A percentile compares a stretch with the other conserved stretches of the same genome.
Evolutionary conservation across 768 basidiomycete species (phyloP).

Genomic region (Grammothele lineata): DNA sequence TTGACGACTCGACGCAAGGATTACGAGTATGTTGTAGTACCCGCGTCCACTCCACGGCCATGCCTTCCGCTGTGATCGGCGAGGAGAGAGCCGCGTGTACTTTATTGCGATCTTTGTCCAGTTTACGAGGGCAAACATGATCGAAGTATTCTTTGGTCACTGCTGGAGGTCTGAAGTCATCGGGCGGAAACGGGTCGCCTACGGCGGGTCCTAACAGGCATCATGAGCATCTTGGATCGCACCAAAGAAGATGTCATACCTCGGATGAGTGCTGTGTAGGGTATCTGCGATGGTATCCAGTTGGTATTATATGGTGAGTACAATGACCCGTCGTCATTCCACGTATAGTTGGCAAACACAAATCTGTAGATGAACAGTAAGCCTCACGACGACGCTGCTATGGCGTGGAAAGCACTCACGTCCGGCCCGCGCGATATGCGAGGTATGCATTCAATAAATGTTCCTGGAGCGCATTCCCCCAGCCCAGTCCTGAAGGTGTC

Average conservation of each 20-base stretch:
- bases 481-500: conserved; percentile 7
- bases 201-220: conserved; percentile 4
- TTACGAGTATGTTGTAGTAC: background rate
- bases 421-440: background rate
- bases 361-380: background rate
- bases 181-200: conserved; percentile 4
- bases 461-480: conserved; percentile 10
- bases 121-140: conserved; percentile 2
- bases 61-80: background rate
- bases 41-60: conserved; percentile 3
- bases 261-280: conserved; percentile 4
- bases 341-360: conserved; percentile 9
- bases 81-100: background rate
- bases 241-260: conserved; percentile 9
- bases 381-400: no score
- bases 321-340: conserved; percentile 7
- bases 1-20: conserved; percentile 5
- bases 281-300: conserved; percentile 8
- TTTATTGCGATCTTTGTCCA: background rate
- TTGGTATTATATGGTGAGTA: conserved; percentile 3
- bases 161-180: conserved; percentile 1
- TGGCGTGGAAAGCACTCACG: background rate
- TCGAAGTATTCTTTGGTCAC: conserved; percentile 10
- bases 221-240: background rate
- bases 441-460: conserved; percentile 7